These are phyloP conservation scores for Paulownia fortunei DNA, from an alignment of 257 asterid genomes.

Conservation along the genomic window DNA sequence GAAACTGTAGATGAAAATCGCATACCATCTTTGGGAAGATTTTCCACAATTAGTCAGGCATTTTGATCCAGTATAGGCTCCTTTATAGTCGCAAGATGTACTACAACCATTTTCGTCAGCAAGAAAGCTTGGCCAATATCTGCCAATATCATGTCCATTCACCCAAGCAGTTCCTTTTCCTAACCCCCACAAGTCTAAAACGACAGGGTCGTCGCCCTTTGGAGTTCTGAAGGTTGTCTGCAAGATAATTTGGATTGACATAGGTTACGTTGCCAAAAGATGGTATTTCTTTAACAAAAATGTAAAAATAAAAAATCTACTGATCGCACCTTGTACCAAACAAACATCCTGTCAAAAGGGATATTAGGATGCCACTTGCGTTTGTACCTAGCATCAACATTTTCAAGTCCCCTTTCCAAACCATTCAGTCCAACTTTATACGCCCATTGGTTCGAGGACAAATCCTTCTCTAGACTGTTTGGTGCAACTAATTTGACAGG, in stretches of 20 bases:
- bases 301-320: neutral
- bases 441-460: slow-evolving; percentile 37
- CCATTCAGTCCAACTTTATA: slow-evolving; percentile 46
- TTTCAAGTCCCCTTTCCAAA: neutral
- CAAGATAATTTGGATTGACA: neutral
- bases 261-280: neutral
- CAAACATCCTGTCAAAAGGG: slow-evolving; percentile 34
- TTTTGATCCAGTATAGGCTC: slow-evolving; percentile 22
- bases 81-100: slow-evolving; percentile 37
- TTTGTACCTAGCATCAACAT: neutral
- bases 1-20: neutral
- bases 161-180: slow-evolving; percentile 59
- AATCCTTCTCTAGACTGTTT: slow-evolving; percentile 37
- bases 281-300: neutral
- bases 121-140: slow-evolving; percentile 45
- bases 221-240: slow-evolving; percentile 50
- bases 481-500: slow-evolving; percentile 44
- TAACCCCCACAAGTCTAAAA: slow-evolving; percentile 43
- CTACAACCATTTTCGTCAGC: slow-evolving; percentile 3
- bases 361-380: neutral
- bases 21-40: slow-evolving; percentile 44
- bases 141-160: slow-evolving; percentile 48
- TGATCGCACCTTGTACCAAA: slow-evolving; percentile 49
- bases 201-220: slow-evolving; percentile 45
- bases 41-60: slow-evolving; percentile 47